Percentiles rank a stretch among this genome's conserved stretches.
These are phyloP conservation scores for Hymenoscyphus infarciens DNA, from an alignment of 2,329 filamentous ascomycete genomes.

Conservation along the genomic window DNA sequence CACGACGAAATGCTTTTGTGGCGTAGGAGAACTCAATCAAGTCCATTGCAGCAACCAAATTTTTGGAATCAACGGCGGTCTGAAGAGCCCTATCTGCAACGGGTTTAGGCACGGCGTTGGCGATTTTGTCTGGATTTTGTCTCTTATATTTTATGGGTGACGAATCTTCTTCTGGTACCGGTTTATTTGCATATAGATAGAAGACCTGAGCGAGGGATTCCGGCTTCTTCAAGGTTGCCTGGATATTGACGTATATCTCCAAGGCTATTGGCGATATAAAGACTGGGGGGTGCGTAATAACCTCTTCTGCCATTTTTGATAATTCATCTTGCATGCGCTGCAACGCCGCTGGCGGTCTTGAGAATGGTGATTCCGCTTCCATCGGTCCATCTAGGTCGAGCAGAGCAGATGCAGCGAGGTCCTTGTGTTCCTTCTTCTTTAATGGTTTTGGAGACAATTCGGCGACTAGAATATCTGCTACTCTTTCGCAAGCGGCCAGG, in stretches of 20 bases:
- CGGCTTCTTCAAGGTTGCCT: constrained; percentile 68
- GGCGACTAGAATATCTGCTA: constrained; percentile 26
- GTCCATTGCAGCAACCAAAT: constrained; percentile 73
- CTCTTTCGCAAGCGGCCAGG: constrained; percentile 24
- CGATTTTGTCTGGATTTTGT: constrained; percentile 64
- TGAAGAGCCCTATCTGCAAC: constrained; percentile 72
- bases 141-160: constrained; percentile 56
- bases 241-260: constrained; percentile 70
- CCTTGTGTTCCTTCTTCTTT: constrained; percentile 25
- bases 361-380: constrained; percentile 16
- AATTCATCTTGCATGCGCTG: constrained; percentile 44
- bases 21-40: constrained; percentile 69
- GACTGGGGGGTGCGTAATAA: constrained; percentile 71
- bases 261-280: constrained; percentile 75
- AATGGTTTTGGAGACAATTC: constrained; percentile 20
- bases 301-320: constrained; percentile 60
- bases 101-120: constrained; percentile 67
- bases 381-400: constrained; percentile 42
- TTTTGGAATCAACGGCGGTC: constrained; percentile 73
- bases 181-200: constrained; percentile 79
- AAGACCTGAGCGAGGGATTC: constrained; percentile 78
- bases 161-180: constrained; percentile 59
- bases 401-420: constrained; percentile 49
- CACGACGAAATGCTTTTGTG: constrained; percentile 61
- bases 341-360: constrained; percentile 10